Evolutionary conservation across 2,329 filamentous ascomycete genomes (phyloP), one percentile per base, ranked within the genome.

Genomic region (Epichloe coenophiala): DNA sequence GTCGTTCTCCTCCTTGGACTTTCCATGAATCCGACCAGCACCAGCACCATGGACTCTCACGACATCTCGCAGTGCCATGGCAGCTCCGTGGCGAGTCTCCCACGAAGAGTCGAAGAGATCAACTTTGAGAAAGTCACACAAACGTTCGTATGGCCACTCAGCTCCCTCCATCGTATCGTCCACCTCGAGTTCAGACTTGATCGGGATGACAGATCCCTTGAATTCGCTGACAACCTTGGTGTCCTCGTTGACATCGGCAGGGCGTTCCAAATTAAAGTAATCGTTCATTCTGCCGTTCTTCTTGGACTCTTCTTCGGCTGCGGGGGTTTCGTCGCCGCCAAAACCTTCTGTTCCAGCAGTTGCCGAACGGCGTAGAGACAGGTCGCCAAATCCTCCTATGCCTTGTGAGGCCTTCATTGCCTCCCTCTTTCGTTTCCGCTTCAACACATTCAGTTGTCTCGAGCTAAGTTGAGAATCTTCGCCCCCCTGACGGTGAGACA

Each of bases 81-180:
- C 90, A 51, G 94, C 93, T 60, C 93, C 93, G 65, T 98, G 93
- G 15, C 93, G 84, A 7, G 90, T 89, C 66, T 98, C 93, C 94
- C 93, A 98, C 45, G 85, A 83, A 3, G 86, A 74, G 62, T 98
- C 91, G 59, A 98, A 97, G 1, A 98, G 75, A 63, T 98, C 93
- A 36, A 97, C 77, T 60, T 88, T 91, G 52, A 98, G 77, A 60
- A 96, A 93, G 54, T 97, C 93, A 65, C 89, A 96, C 37, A 98
- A 79, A 49, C 88, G 82, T 61, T 96, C 90, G 60, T 88, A 96
- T 0, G 93, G 93, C 93, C 93, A 98, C 63, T 94, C 88, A 3
- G 78, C 74, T 2, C 89, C 88, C 59, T 91, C 80, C 52, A 86
- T 77, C 57, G 84, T 80, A 13, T 84, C 78, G 51, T 94, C 87